Base-by-base conservation (phyloP, 1,284 basidiomycete genomes). In the Microbotryomycetes sp. region DNA sequence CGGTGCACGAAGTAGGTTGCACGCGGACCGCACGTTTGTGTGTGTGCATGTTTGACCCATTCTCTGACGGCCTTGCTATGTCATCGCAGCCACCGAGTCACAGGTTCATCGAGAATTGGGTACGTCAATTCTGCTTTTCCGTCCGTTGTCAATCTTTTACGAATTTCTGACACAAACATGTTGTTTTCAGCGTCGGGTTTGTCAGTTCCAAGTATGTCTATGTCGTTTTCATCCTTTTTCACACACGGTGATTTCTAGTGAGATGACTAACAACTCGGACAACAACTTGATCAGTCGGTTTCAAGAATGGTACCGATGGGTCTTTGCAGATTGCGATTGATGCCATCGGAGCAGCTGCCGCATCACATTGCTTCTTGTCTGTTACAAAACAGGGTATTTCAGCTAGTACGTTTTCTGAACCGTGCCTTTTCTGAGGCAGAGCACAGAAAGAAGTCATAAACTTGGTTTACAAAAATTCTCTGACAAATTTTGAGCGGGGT, bases 281-380 rank as follows among this genome's bases (percentile, higher is more conserved):
- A n/a, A n/a, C n/a, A n/a, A 42, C 36, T 12, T 42, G 56, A 79
- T 94, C 14, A 9, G 91, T 93, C 28, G 82, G 82, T n/a, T 83
- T 83, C 80, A 83, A 84, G 75, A 82, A 83, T 72, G 81, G 65
- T 62, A 79, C 74, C 66, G 80, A 81, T 71, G 80, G 80, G 42
- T 65, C 56, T 9, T 56, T 63, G 51, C 62, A 65, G 49, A 65
- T 72, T 52, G 69, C 71, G 14, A 65, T 96, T 57, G 92, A 96
- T 76, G 92, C 92, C 2, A 94, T 92, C 77, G 84, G 90, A 51
- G 87, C 92, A 31, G 90, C 92, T 15, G 82, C 83, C 61, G 82
- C 82, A 56, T 87, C 88, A 3, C 92, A 97, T 76, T 88, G 91
- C 64, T 97, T 97, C 84, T 80, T 97, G 19, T 87, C 85, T 67